Evolutionary conservation across 2,329 filamentous ascomycete species (phyloP).

Genomic region (Verticillium zaregamsianum): DNA sequence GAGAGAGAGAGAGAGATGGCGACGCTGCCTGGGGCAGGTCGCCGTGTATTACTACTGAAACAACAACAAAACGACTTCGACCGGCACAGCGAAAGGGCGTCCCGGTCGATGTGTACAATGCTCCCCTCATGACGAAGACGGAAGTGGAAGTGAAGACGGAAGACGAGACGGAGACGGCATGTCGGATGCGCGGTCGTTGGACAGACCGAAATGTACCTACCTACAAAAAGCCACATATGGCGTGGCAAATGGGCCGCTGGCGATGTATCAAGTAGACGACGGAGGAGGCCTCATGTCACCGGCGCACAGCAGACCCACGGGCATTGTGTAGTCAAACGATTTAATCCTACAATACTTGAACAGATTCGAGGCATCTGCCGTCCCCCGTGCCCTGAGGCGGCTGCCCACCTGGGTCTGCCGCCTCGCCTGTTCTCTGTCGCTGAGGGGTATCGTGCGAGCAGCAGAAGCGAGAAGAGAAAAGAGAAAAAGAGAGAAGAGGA

Average conservation of each 20-base stretch:
- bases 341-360: background rate
- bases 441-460: background rate
- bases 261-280: background rate
- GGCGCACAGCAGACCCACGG: background rate
- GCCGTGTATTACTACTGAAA: constrained; percentile 1
- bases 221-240: background rate
- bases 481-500: background rate
- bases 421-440: background rate
- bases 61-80: background rate
- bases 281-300: background rate
- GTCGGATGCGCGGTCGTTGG: background rate
- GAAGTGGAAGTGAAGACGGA: background rate
- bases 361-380: background rate
- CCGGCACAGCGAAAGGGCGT: constrained; percentile 12
- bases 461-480: background rate
- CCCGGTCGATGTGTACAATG: constrained; percentile 35
- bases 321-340: background rate
- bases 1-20: background rate
- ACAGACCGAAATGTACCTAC: background rate
- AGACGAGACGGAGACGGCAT: background rate
- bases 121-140: constrained; percentile 37
- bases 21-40: background rate
- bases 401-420: background rate
- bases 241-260: background rate
- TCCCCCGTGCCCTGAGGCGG: background rate